Evolutionary conservation across 1,139 yeast species (phyloP), one percentile per base, ranked within the genome.

Genomic region (Barnettozyma hawaiiensis): DNA sequence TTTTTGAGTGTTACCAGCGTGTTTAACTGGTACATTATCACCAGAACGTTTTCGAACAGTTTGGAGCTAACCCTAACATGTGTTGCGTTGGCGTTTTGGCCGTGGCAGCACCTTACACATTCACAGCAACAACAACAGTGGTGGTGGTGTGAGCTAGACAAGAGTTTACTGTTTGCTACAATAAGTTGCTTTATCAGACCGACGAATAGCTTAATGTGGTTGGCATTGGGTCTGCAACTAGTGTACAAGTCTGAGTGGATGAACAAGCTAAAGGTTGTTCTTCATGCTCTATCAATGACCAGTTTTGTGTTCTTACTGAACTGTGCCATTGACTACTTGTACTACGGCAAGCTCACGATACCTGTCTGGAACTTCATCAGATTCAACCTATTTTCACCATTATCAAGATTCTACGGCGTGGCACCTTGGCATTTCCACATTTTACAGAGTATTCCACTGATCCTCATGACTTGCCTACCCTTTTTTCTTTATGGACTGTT

Each of bases 381-480:
- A 55, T 87, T 89, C 65, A 94, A 94, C 58, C 74, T 85, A 18
- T 64, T 84, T 8, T 77, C 78, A 40, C 78, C 85, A 26, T 68
- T 89, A 23, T 82, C 97, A 6, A 71, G 77, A 7, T 87, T 90
- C 55, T 94, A 94, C 61, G 99, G 99, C 0, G 68, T 71, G 1
- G 80, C 94, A 8, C 85, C 95, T 14, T 75, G 90, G 81, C 87
- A 85, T 57, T 94, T 90, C 64, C 94, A 94, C 61, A 34, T 90
- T 2, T 60, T 75, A 10, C 97, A 92, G 63, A 95, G 87, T 7
- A 49, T 92, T 2, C 98, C 98, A 0, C 64, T 92, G 10, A 63
- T 90, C 43, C 60, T 84, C 42, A 73, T 85, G 59, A 75, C 80
- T 3, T 81, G 75, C 49, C 51, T 85, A 5, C 96, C 97, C 0